Evolutionary conservation across 495 filamentous ascomycete genomes (phyloP).

Genomic region (Penicillium dipodomyicola): DNA sequence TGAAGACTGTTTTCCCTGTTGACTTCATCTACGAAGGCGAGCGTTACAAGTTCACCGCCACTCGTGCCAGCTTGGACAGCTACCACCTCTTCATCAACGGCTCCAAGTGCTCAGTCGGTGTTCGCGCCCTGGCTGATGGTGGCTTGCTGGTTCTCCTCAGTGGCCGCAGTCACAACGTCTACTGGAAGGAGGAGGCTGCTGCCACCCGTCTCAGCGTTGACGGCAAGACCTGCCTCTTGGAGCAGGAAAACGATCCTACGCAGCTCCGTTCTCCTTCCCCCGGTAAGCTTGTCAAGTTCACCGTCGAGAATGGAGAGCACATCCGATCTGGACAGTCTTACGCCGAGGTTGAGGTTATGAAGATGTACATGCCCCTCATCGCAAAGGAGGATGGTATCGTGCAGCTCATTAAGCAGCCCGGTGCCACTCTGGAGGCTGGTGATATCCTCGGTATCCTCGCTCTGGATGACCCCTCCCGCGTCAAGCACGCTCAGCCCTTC

Average conservation of each 20-base stretch:
- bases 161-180: conserved; percentile 94
- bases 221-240: conserved; percentile 93
- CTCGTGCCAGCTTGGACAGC: conserved; percentile 86
- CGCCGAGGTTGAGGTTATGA: conserved; percentile 99
- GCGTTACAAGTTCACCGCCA: conserved; percentile 98
- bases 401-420: conserved; percentile 98
- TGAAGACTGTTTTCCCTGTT: conserved; percentile 96
- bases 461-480: conserved; percentile 90
- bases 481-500: conserved; percentile 98
- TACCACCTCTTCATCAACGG: conserved; percentile 99
- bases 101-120: conserved; percentile 90
- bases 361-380: conserved; percentile 99
- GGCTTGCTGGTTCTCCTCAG: conserved; percentile 87
- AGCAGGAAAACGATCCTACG: conserved; percentile 99
- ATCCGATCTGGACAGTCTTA: conserved; percentile 90
- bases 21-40: conserved; percentile 98
- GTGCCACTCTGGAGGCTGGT: conserved; percentile 94
- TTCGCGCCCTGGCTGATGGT: conserved; percentile 89
- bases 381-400: conserved; percentile 97
- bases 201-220: conserved; percentile 95
- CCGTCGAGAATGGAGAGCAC: conserved; percentile 94
- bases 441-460: conserved; percentile 98
- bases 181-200: conserved; percentile 98
- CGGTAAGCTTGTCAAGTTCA: conserved; percentile 98
- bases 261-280: conserved; percentile 93